Evolutionary conservation across 176 grass and related monocot species (phyloP).

Genomic region (Zoysia pacifica): DNA sequence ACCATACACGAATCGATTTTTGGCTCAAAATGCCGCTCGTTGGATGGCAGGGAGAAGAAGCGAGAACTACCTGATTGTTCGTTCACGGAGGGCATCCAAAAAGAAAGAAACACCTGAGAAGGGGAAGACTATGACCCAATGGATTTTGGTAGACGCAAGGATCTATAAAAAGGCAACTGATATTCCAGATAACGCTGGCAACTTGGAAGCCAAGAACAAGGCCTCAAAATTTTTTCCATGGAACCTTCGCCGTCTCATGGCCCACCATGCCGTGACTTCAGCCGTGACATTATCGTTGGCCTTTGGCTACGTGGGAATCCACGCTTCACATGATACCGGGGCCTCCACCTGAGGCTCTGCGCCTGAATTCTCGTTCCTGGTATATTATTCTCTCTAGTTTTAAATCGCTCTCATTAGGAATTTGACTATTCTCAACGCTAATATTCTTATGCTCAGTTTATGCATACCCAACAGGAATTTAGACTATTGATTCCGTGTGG

Average conservation of each 20-base stretch:
- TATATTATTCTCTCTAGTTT: no score
- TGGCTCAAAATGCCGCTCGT: not conserved
- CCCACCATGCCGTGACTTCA: conserved; percentile 31
- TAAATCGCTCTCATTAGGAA: no score
- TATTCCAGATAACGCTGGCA: conserved; percentile 2
- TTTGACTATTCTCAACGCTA: not conserved
- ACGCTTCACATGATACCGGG: not conserved
- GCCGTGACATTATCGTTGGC: not conserved
- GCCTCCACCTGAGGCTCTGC: no score
- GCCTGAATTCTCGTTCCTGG: no score
- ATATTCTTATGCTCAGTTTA: not conserved
- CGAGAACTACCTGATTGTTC: not conserved
- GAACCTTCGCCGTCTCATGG: conserved; percentile 24
- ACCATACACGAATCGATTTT: not conserved
- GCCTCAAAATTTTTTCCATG: conserved; percentile 5
- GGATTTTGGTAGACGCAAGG: not conserved
- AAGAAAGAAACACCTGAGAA: conserved; percentile 2
- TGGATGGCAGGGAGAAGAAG: not conserved
- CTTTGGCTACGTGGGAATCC: not conserved
- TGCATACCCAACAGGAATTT: not conserved
- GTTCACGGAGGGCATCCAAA: not conserved
- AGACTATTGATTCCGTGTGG: not conserved
- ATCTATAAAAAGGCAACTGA: not conserved
- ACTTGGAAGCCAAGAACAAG: not conserved
- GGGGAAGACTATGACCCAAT: not conserved